phyloP scores from a whole-genome alignment of 2,329 filamentous ascomycete genomes.

The Colletotrichum limetticola region DNA sequence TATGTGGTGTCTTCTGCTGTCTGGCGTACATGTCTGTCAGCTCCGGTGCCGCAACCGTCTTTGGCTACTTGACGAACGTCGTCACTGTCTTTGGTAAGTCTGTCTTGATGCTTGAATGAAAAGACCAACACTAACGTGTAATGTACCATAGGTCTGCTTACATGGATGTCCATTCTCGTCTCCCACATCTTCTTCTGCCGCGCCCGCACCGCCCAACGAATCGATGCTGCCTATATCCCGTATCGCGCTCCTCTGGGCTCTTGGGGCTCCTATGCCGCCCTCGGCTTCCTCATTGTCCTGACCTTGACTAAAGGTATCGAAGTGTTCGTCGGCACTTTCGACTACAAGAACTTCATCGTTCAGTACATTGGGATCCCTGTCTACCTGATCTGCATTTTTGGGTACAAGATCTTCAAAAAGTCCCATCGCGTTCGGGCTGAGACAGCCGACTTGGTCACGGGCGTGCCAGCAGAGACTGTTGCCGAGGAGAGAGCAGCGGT shows the following conservation, averaged over 20 bases:
- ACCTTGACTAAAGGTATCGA: conserved; percentile 20
- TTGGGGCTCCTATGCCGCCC: conserved; percentile 14
- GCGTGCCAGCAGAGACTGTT: not conserved
- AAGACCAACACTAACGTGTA: not conserved
- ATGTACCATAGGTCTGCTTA: not conserved
- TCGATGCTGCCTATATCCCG: conserved; percentile 47
- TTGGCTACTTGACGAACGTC: conserved; percentile 47
- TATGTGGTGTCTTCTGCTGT: conserved; percentile 48
- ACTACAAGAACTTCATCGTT: conserved; percentile 24
- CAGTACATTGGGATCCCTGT: conserved; percentile 29
- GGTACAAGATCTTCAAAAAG: conserved; percentile 5
- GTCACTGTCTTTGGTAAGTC: conserved; percentile 20
- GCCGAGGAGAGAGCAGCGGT: not conserved
- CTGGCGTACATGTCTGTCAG: conserved; percentile 54
- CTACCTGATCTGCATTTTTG: conserved; percentile 9
- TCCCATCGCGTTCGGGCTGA: not conserved
- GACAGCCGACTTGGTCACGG: conserved; percentile 8
- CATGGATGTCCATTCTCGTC: conserved; percentile 52
- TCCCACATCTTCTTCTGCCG: conserved; percentile 51
- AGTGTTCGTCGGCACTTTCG: conserved; percentile 19
- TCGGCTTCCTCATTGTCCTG: conserved; percentile 9
- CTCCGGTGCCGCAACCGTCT: conserved; percentile 48
- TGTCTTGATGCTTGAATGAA: too few species aligned
- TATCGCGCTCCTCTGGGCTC: conserved; percentile 47
- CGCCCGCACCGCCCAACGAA: conserved; percentile 49